Percentiles rank a stretch among this genome's conserved stretches.
These are phyloP conservation scores for Chlorella sp. DNA, from an alignment of 139 green algal species.

Conservation along the genomic window DNA sequence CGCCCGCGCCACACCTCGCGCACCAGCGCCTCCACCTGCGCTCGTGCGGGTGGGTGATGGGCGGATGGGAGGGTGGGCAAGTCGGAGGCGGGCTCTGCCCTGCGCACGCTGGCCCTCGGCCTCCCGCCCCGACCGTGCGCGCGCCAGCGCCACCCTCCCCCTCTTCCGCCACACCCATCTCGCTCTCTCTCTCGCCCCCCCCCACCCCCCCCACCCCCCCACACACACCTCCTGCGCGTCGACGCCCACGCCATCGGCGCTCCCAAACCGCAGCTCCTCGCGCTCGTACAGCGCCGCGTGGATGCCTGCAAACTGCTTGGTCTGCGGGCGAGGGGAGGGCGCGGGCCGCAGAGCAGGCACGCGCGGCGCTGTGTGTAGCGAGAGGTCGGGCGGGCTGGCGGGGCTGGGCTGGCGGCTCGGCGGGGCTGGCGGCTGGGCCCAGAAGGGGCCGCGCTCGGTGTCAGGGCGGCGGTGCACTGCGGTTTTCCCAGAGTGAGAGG, in stretches of 20 bases:
- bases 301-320: conserved; percentile 66
- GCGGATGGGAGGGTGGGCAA: not conserved
- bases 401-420: no score
- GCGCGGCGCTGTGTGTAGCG: no score
- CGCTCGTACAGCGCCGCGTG: conserved; percentile 73
- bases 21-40: conserved; percentile 50
- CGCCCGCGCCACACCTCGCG: conserved; percentile 37
- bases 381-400: no score
- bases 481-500: no score
- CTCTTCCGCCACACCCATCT: not conserved
- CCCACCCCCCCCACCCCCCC: not conserved
- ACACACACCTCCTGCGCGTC: conserved; percentile 58
- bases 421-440: no score
- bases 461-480: no score
- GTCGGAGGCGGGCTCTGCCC: no score
- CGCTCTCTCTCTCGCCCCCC: not conserved
- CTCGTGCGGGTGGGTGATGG: not conserved
- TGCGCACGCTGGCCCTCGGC: no score
- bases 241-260: conserved; percentile 32
- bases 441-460: no score
- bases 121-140: no score
- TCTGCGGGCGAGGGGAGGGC: conserved; percentile 3
- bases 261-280: conserved; percentile 65
- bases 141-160: no score
- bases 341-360: not conserved